A percentile compares a stretch with the other conserved stretches of the same genome.
phyloP scores from a whole-genome alignment of 192 early-diverging fungal species.

The Coemansia sp. region DNA sequence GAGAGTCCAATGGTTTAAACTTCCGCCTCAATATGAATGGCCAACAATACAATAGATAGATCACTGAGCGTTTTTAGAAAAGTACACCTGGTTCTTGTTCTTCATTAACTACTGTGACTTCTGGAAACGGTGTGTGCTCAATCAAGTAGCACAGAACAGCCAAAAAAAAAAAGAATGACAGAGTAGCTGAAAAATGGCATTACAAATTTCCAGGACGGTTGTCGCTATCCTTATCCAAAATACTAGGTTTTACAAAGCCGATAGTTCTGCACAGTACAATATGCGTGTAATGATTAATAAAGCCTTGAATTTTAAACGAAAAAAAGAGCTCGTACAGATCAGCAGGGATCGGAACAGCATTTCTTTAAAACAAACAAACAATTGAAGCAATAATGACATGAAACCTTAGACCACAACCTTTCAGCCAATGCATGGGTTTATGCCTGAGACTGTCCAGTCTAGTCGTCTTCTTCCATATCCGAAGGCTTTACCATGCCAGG shows the following conservation, averaged over 20 bases:
- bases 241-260: not conserved
- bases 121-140: no score
- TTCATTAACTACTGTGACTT: no score
- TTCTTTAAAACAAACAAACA: not conserved
- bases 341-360: not conserved
- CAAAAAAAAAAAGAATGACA: not conserved
- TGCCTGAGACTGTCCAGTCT: not conserved
- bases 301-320: not conserved
- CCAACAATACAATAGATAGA: no score
- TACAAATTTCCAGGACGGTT: not conserved
- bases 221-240: not conserved
- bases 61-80: no score
- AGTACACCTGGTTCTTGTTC: no score
- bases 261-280: no score
- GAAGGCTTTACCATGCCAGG: conserved; percentile 97
- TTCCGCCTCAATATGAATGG: no score
- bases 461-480: conserved; percentile 64
- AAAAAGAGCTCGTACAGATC: not conserved
- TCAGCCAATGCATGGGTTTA: no score
- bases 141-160: not conserved
- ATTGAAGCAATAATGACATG: not conserved
- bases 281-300: no score
- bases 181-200: not conserved
- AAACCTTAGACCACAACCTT: no score
- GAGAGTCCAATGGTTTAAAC: no score